These are phyloP conservation scores for Sclerotinia trifoliorum DNA, from an alignment of 2,329 filamentous ascomycete species.

Conservation along the genomic window DNA sequence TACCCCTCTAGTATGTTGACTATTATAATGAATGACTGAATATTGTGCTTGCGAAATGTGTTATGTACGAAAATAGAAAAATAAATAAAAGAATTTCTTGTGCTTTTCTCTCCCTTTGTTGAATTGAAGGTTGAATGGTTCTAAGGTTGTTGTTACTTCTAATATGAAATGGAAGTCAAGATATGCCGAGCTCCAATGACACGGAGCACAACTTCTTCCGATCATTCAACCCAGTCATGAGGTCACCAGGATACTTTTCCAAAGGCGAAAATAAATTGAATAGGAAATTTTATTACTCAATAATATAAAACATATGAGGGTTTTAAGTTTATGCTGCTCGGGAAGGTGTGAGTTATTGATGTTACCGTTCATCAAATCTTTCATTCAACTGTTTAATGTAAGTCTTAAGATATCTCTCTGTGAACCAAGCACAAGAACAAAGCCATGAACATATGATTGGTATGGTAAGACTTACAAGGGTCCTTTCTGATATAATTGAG, in stretches of 20 bases:
- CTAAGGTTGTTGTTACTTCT: neutral
- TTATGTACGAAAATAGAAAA: neutral
- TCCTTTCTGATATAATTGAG: neutral
- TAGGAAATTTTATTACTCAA: neutral
- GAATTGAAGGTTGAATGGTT: neutral
- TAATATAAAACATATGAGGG: neutral
- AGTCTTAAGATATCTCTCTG: neutral
- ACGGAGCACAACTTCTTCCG: neutral
- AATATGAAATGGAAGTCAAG: neutral
- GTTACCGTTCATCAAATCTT: neutral
- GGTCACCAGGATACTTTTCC: neutral
- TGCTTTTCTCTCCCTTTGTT: conserved; percentile 1
- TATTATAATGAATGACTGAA: conserved; percentile 8
- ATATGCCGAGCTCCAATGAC: neutral
- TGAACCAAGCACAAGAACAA: neutral
- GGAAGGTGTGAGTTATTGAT: neutral
- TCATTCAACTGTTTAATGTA: neutral
- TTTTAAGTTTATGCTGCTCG: neutral
- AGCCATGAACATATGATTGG: neutral
- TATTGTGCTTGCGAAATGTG: neutral
- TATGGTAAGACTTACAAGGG: neutral
- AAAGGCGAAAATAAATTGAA: neutral
- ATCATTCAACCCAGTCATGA: conserved; percentile 19
- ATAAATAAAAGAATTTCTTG: neutral
- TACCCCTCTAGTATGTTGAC: conserved; percentile 3